A percentile compares a stretch with the other conserved stretches of the same genome.
Evolutionary conservation across 2,329 filamentous ascomycete genomes (phyloP).

Genomic region (Beauveria medogensis): DNA sequence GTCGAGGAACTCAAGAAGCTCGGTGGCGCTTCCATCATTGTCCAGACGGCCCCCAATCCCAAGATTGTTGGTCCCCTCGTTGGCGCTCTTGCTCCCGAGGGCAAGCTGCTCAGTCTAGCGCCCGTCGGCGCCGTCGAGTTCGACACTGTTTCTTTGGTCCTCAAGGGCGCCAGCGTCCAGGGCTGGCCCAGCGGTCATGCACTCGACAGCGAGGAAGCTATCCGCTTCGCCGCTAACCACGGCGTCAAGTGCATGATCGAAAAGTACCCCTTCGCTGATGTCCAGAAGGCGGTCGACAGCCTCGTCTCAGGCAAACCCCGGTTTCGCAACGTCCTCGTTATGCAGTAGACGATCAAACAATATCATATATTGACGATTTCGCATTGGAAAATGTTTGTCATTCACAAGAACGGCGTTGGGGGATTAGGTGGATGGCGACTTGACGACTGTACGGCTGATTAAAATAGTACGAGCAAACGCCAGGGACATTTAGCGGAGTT

Average conservation of each 20-base stretch:
- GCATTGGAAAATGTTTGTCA: background rate
- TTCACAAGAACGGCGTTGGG: background rate
- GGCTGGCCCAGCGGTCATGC: conserved; percentile 58
- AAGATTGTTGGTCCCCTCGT: conserved; percentile 45
- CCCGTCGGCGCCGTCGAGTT: conserved; percentile 39
- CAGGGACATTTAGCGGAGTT: background rate
- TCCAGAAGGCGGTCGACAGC: conserved; percentile 35
- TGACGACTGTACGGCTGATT: background rate
- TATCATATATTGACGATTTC: background rate
- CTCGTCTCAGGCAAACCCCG: conserved; percentile 33
- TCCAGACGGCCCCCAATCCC: conserved; percentile 55
- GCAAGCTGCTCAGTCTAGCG: conserved; percentile 54
- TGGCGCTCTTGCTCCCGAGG: conserved; percentile 42
- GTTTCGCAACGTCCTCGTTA: conserved; percentile 37
- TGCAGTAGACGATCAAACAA: conserved; percentile 21
- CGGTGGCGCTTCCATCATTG: conserved; percentile 54
- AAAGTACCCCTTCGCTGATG: conserved; percentile 50
- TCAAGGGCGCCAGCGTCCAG: conserved; percentile 50
- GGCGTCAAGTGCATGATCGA: conserved; percentile 58
- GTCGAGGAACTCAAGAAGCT: conserved; percentile 42
- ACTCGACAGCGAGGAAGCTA: conserved; percentile 56
- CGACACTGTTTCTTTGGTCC: conserved; percentile 33
- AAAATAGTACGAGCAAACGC: background rate
- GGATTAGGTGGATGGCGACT: background rate
- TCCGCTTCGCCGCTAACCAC: conserved; percentile 55